A percentile compares a stretch with the other conserved stretches of the same genome.
Evolutionary conservation across 2,329 filamentous ascomycete species (phyloP).

Genomic region (Ophiostoma piceae): DNA sequence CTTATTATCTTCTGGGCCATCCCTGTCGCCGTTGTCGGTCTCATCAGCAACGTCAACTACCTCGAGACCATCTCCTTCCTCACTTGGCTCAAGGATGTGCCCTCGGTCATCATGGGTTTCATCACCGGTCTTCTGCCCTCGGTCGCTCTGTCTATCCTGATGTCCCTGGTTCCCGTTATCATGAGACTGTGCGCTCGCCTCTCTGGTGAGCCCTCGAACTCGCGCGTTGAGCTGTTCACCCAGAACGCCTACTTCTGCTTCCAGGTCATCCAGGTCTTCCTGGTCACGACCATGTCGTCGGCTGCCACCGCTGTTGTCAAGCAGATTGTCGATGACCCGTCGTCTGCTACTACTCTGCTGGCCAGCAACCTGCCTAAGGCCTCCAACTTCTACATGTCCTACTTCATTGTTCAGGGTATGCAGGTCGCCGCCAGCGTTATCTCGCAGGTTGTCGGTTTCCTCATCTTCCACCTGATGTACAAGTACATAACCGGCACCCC

Average conservation of each 20-base stretch:
- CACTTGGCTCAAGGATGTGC: conserved; percentile 65
- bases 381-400: conserved; percentile 92
- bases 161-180: conserved; percentile 78
- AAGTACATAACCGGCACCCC: conserved; percentile 72
- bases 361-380: conserved; percentile 71
- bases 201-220: conserved; percentile 72
- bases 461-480: conserved; percentile 69
- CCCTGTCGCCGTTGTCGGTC: conserved; percentile 71
- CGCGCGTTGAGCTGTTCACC: conserved; percentile 78
- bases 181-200: conserved; percentile 75
- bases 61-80: conserved; percentile 64
- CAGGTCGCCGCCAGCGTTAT: conserved; percentile 70
- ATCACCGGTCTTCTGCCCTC: conserved; percentile 80
- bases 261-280: conserved; percentile 80
- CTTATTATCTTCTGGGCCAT: conserved; percentile 84
- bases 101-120: conserved; percentile 66
- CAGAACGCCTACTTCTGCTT: conserved; percentile 90
- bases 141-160: conserved; percentile 72
- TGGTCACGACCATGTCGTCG: conserved; percentile 75
- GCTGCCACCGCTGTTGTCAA: conserved; percentile 66
- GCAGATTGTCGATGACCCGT: conserved; percentile 59
- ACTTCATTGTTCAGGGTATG: conserved; percentile 88
- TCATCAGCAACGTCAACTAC: conserved; percentile 76
- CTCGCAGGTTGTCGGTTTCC: conserved; percentile 64
- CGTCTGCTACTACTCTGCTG: conserved; percentile 57